Conservation (phyloP, 805 yeast genomes). For the Candida schatavii region DNA sequence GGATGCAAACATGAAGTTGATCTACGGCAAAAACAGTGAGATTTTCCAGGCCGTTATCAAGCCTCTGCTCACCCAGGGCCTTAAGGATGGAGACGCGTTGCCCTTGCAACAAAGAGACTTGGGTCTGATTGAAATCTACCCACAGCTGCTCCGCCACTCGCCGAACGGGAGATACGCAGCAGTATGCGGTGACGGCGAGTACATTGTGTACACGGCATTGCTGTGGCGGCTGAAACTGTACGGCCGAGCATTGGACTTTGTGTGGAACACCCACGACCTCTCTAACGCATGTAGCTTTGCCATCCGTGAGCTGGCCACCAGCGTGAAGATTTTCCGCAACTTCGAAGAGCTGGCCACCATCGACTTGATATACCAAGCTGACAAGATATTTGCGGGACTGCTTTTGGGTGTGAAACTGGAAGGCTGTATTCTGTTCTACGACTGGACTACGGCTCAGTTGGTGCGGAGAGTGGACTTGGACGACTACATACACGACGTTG, state of each 20-base stretch:
- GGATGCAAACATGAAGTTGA: constrained; percentile 89
- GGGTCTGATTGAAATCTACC: constrained; percentile 93
- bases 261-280: constrained; percentile 81
- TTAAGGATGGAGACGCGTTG: constrained; percentile 78
- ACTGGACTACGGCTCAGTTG: constrained; percentile 85
- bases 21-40: constrained; percentile 89
- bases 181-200: constrained; percentile 97
- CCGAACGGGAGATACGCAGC: constrained; percentile 98
- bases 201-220: constrained; percentile 89
- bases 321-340: constrained; percentile 73
- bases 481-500: constrained; percentile 68
- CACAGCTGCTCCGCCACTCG: constrained; percentile 82
- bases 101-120: constrained; percentile 82
- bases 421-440: constrained; percentile 83
- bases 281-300: constrained; percentile 74
- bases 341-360: constrained; percentile 74
- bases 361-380: constrained; percentile 69
- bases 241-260: constrained; percentile 87
- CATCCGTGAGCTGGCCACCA: constrained; percentile 63
- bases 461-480: constrained; percentile 86
- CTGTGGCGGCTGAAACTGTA: constrained; percentile 97
- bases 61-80: constrained; percentile 55
- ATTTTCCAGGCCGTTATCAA: constrained; percentile 81
- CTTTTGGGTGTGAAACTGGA: constrained; percentile 80
- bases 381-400: constrained; percentile 85